Conservation (phyloP, 345 rosid species). For the Kernera saxatilis region DNA sequence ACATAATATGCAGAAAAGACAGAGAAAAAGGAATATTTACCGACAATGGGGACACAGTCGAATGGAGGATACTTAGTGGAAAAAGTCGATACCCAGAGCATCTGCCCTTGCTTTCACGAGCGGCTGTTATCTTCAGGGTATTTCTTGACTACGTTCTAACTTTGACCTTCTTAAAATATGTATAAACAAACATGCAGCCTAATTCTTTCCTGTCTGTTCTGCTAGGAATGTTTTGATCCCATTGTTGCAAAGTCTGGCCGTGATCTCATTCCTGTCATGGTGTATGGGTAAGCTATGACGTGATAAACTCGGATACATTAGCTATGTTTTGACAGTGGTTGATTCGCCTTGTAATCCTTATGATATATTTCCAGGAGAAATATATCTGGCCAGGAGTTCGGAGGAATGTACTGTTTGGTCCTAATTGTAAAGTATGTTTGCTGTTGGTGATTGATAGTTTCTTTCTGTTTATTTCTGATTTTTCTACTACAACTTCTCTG, state of each 20-base stretch:
- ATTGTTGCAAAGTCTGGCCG: conserved; percentile 84
- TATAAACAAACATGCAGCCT: background rate
- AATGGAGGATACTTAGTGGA: conserved; percentile 79
- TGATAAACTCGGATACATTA: background rate
- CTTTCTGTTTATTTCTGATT: background rate
- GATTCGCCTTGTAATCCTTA: background rate
- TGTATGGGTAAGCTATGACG: conserved; percentile 65
- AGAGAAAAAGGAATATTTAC: conserved; percentile 59
- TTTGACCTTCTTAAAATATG: background rate
- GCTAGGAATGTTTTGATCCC: conserved; percentile 95
- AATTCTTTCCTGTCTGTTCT: conserved; percentile 20
- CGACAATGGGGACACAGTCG: conserved; percentile 41
- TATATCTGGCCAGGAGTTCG: conserved; percentile 97
- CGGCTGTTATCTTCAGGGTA: conserved; percentile 88
- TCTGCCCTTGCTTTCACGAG: conserved; percentile 67
- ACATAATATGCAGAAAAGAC: conserved; percentile 57
- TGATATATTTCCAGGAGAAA: conserved; percentile 59
- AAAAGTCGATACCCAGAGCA: conserved; percentile 65
- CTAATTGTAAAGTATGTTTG: conserved; percentile 62
- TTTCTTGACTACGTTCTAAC: conserved; percentile 18
- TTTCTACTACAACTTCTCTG: background rate
- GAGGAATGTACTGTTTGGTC: conserved; percentile 82
- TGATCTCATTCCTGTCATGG: conserved; percentile 98
- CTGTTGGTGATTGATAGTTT: background rate
- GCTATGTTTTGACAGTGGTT: background rate